Evolutionary conservation across 805 yeast genomes (phyloP).

Genomic region (Wickerhamomyces bisporus): DNA sequence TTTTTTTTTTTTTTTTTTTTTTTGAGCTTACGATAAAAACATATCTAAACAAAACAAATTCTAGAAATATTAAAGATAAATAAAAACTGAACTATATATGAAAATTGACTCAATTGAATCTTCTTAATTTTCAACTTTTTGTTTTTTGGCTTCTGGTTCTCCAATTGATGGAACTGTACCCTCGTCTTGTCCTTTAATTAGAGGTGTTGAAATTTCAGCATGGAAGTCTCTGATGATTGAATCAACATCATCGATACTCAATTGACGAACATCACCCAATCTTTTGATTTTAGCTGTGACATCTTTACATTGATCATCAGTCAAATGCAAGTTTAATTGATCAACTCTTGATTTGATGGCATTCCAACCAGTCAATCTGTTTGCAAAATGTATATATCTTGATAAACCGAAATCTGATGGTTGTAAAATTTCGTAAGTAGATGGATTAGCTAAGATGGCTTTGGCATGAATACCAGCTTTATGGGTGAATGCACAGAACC

Average conservation of each 20-base stretch:
- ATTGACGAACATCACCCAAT: conserved; percentile 91
- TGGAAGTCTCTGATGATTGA: conserved; percentile 93
- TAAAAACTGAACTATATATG: no score
- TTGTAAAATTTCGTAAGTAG: conserved; percentile 94
- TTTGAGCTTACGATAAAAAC: no score
- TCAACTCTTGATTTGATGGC: conserved; percentile 98
- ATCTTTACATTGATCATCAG: conserved; percentile 93
- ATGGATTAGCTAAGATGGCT: conserved; percentile 97
- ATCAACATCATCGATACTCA: conserved; percentile 95
- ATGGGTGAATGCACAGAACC: conserved; percentile 99
- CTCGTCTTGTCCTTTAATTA: conserved; percentile 23
- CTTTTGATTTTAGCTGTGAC: conserved; percentile 90
- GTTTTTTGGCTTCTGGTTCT: conserved; percentile 28
- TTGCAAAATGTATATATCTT: conserved; percentile 95
- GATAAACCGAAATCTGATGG: conserved; percentile 95
- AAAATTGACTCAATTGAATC: no score
- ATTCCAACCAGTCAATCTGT: conserved; percentile 98
- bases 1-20: no score
- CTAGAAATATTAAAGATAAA: no score
- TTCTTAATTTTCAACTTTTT: conserved; percentile 24
- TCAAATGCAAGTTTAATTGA: conserved; percentile 82
- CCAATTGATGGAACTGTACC: conserved; percentile 22
- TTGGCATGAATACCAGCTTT: conserved; percentile 99
- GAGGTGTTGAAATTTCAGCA: conserved; percentile 62
- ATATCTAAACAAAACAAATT: no score